Evolutionary conservation across 225 moss, liverwort and hornwort species (phyloP), one percentile per base, ranked within the genome.

Genomic region (Asterella californica): DNA sequence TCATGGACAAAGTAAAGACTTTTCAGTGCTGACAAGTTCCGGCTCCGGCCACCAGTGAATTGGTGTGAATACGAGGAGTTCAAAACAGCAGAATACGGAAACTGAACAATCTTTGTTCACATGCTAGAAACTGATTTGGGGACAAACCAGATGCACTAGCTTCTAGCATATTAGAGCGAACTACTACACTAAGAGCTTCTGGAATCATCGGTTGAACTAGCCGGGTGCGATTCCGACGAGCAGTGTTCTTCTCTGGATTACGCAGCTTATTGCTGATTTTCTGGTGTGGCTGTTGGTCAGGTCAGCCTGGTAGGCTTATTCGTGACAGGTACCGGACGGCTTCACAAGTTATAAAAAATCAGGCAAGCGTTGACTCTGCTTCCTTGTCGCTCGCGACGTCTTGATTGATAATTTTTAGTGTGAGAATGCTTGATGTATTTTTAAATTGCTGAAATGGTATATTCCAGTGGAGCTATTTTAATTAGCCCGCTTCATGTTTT

Each of bases 311-410:
- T 70, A 93, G 88, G 82, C 90, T 99, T 46, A 99, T 99, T 81
- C 85, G 97, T 75, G 94, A 99, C 12, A 89, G 97, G 71, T 99
- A 99, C 83, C 87, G 93, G 27, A 91, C 94, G 52, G 93, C 97
- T 21, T 89, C 93, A 84, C 83, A 85, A 74, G 97, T 99, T 70
- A 86, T 93, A 4, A 92, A 92, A 80, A 90, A 84, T 72, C 90
- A 93, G 94, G 96, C 90, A 81, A 53, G 72, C 17, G 17, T 36
- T 75, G 15, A 33, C 42, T 17, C 9, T 75, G 53, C 21, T 75
- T 55, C 55, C 54, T 12, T n/a, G 7, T 53, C 53, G 29, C 74
- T 53, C 34, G 1, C 24, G 42, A 42, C 42, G 42, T 42, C 42
- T 3, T 42, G 42, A 42, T n/a, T n/a, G n/a, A 42, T 42, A 42